Evolutionary conservation across 108 stramenopile genomes (phyloP), one percentile per base, ranked within the genome.

Genomic region (Nitzschia putrida): DNA sequence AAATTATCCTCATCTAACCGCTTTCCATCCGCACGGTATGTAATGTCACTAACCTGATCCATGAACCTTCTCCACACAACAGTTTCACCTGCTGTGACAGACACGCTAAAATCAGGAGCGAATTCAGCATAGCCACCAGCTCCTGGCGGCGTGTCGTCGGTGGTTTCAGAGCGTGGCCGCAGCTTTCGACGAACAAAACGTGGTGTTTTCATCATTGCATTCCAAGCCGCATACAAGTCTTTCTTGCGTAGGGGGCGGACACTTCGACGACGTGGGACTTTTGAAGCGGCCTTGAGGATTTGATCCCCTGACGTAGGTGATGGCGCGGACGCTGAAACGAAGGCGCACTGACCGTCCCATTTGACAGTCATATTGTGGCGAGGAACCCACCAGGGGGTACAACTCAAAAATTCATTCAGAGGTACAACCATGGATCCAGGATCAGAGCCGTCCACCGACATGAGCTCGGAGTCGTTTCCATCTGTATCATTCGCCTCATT

Each of bases 221-320:
- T 89, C 92, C 92, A 93, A 4, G 92, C 89, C 20, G 78, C 74
- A 61, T 90, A 87, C n/a, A 93, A 76, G 38, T 90, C 92, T 58
- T 90, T 90, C 76, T 93, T 93, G 6, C 85, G 72, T 22, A 90
- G 74, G 10, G 83, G 70, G 68, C 85, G 61, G 7, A 81, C 74
- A 60, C 72, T 68, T 43, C 77, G 59, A 23, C 77, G 76, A 39
- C 79, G 69, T 16, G 69, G 55, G 8, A 20, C 24, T 25, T 60
- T 50, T 16, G 49, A 7, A 20, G 55, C 18, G 37, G 21, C 26
- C 24, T 29, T 65, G 25, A 47, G 61, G 16, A 42, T 53, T 26
- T 53, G 54, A 13, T 74, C 67, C 12, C 57, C 47, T 20, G 43
- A 45, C 23, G 55, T 49, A 8, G 61, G 51, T 49, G 58, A 41